Conservation (phyloP, 257 asterid species). For the Ballota nigra region DNA sequence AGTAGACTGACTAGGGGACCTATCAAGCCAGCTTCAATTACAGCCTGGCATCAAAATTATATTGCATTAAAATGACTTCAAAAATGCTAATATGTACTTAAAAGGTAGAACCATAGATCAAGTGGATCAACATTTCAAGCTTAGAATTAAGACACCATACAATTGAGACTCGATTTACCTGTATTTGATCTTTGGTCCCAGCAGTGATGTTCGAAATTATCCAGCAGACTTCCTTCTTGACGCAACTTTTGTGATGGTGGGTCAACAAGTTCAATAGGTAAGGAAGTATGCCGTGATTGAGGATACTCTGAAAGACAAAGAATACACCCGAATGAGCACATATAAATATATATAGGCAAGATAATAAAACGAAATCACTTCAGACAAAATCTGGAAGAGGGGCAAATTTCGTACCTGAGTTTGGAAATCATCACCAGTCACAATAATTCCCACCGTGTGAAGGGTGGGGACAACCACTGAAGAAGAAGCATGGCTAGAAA, state of each 20-base stretch:
- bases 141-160: background rate
- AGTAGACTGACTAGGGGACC: slow-evolving; percentile 74
- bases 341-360: background rate
- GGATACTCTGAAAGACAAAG: slow-evolving; percentile 50
- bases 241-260: slow-evolving; percentile 88
- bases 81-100: background rate
- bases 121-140: too few relatives aligned
- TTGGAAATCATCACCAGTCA: slow-evolving; percentile 86
- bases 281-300: slow-evolving; percentile 75
- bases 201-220: slow-evolving; percentile 91
- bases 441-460: slow-evolving; percentile 91
- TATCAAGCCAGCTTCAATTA: slow-evolving; percentile 74
- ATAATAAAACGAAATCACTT: background rate
- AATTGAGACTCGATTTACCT: slow-evolving; percentile 35
- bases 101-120: too few relatives aligned
- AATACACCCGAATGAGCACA: slow-evolving; percentile 15
- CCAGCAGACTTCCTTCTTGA: slow-evolving; percentile 97
- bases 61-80: background rate
- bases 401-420: slow-evolving; percentile 58
- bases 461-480: slow-evolving; percentile 93
- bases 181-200: slow-evolving; percentile 85
- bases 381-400: background rate
- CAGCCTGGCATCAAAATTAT: slow-evolving; percentile 55
- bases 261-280: slow-evolving; percentile 69
- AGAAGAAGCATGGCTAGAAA: slow-evolving; percentile 84